These are phyloP conservation scores for Metschnikowia santaceciliae DNA, from an alignment of 805 yeast genomes.

Conservation along the genomic window DNA sequence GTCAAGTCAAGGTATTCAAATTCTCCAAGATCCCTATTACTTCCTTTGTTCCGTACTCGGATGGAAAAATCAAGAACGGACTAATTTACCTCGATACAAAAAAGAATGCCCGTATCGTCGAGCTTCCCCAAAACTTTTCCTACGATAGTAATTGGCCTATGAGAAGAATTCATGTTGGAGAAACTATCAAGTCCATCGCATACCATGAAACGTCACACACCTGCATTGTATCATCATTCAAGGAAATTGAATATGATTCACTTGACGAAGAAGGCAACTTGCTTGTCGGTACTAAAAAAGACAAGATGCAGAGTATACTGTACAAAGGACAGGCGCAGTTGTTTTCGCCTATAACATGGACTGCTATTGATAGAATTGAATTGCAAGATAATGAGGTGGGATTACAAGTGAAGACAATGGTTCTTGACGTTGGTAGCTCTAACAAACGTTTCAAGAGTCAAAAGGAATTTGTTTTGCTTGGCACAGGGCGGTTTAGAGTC, in stretches of 20 bases:
- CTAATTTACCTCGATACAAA: slow-evolving; percentile 68
- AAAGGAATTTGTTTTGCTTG: slow-evolving; percentile 71
- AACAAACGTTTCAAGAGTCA: slow-evolving; percentile 44
- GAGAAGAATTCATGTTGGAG: slow-evolving; percentile 48
- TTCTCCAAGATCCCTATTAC: slow-evolving; percentile 63
- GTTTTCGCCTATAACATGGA: slow-evolving; percentile 73
- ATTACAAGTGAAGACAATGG: slow-evolving; percentile 51
- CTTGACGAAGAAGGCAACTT: slow-evolving; percentile 70
- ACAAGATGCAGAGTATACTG: slow-evolving; percentile 51
- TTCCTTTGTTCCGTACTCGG: slow-evolving; percentile 59
- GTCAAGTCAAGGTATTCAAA: slow-evolving; percentile 61
- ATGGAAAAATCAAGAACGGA: slow-evolving; percentile 40
- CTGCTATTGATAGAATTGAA: slow-evolving; percentile 64
- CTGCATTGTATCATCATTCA: slow-evolving; percentile 57
- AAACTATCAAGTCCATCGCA: slow-evolving; percentile 60
- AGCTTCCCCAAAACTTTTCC: slow-evolving; percentile 44
- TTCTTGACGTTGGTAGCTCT: slow-evolving; percentile 42
- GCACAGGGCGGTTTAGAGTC: slow-evolving; percentile 67
- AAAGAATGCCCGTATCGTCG: slow-evolving; percentile 62
- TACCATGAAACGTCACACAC: slow-evolving; percentile 67
- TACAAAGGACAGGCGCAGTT: slow-evolving; percentile 60
- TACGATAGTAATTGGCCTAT: slow-evolving; percentile 63
- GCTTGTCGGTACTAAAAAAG: slow-evolving; percentile 52
- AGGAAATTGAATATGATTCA: slow-evolving; percentile 57
- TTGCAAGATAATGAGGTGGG: slow-evolving; percentile 67